These are phyloP conservation scores for Backusella circina DNA, from an alignment of 192 early-diverging fungal species.

Conservation along the genomic window DNA sequence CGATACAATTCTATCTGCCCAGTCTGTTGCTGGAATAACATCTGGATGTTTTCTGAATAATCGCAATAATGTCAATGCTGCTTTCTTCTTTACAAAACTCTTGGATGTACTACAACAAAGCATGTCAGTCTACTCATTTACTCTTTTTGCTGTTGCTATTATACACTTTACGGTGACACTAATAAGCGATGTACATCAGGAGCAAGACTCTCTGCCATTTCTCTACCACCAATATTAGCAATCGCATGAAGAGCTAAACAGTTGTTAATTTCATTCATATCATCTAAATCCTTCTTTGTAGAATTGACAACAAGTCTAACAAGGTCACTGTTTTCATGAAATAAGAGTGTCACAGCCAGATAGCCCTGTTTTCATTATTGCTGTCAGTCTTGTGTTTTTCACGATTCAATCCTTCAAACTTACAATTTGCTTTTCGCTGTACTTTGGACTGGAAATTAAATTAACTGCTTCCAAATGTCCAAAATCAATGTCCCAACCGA, in stretches of 20 bases:
- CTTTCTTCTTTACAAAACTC: slow-evolving; percentile 96
- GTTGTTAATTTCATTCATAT: slow-evolving; percentile 77
- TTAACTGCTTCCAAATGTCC: slow-evolving; percentile 96
- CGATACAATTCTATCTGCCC: slow-evolving; percentile 78
- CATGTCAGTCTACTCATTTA: not conserved
- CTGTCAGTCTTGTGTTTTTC: not conserved
- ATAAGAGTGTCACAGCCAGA: slow-evolving; percentile 88
- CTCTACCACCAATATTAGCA: slow-evolving; percentile 91
- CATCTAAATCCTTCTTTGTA: slow-evolving; percentile 87
- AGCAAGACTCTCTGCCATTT: slow-evolving; percentile 86
- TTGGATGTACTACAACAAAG: slow-evolving; percentile 50
- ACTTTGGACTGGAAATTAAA: slow-evolving; percentile 84
- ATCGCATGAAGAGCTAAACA: slow-evolving; percentile 95
- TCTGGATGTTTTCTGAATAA: slow-evolving; percentile 89
- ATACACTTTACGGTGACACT: slow-evolving; percentile 65
- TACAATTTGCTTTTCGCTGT: slow-evolving; percentile 98
- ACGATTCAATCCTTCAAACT: slow-evolving; percentile 16
- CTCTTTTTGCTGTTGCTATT: not conserved
- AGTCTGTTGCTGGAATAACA: slow-evolving; percentile 79
- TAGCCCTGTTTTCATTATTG: slow-evolving; percentile 72
- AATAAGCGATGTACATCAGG: slow-evolving; percentile 82
- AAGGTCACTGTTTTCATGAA: slow-evolving; percentile 85
- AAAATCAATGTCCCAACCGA: slow-evolving; percentile 98
- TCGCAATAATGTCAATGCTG: slow-evolving; percentile 87
- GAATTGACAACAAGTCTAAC: slow-evolving; percentile 82